Base-by-base conservation (phyloP, 1,284 basidiomycete species). In the Polyporus tsugae region DNA sequence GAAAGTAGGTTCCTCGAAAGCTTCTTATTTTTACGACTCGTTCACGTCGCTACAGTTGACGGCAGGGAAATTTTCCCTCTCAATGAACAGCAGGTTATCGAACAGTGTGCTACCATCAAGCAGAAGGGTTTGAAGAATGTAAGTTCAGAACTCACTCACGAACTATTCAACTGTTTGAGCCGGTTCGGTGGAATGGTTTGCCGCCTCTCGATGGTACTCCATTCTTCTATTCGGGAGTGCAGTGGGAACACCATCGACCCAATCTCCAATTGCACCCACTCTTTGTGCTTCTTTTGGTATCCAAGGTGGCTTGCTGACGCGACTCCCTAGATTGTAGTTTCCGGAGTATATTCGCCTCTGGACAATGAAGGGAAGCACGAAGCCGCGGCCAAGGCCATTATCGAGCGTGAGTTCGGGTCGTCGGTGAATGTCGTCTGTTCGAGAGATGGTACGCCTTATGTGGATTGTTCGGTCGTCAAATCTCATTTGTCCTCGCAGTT, bases 271-370 rank as follows among this genome's bases (percentile, higher is more conserved):
- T 60, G 36, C 35, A 41, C 22, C 38, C 25, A 15, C 10, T 61
- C 25, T 64, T 35, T 13, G 44, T 65, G 55, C 44, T 64, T 53
- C 52, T 39, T 36, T 41, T 36, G 58, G 25, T 39, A 29, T 25
- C 38, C 38, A 60, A 41, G 22, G 38, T 33, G 22, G 33, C 52
- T 55, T 33, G 52, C 52, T 55, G 29, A 39, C n/a, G 6, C 15
- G 6, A 22, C 22, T 22, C 7, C 19, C 11, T 61, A 79, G 78
- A 67, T 86, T 13, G 84, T 84, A 4, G 68, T 87, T 10, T 80
- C 83, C 63, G 86, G 86, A 10, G 80, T 88, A 0, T 88, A 85
- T 68, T 84, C 87, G 0, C 85, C 86, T 29, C 79, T 86, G 36
- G 85, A 86, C 69, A 76, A 74, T 38, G 76, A 77, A 42, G 83